phyloP scores from a whole-genome alignment of 306 rosid species.

The Prinsepia uniflora region DNA sequence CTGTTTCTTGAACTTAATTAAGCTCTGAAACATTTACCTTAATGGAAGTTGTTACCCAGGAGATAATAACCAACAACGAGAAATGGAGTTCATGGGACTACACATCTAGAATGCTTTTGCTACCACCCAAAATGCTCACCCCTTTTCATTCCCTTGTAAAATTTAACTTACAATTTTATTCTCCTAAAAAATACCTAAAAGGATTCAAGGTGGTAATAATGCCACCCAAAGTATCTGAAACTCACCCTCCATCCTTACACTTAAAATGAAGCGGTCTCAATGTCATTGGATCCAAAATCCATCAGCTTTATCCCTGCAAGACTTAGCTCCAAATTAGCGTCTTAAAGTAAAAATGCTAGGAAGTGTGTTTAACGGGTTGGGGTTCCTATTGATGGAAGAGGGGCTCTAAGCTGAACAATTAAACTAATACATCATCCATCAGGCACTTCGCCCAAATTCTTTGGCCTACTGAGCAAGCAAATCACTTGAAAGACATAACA shows the following conservation, averaged over 20 bases:
- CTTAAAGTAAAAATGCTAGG: too few species aligned
- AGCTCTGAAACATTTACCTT: not conserved
- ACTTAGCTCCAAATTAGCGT: too few species aligned
- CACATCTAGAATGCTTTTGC: not conserved
- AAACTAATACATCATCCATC: not conserved
- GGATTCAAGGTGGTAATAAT: not conserved
- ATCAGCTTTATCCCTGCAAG: not conserved
- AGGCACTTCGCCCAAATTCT: not conserved
- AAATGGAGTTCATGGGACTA: not conserved
- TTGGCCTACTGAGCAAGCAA: not conserved
- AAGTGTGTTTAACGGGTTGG: too few species aligned
- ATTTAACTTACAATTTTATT: not conserved
- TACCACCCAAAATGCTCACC: not conserved
- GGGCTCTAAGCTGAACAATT: not conserved
- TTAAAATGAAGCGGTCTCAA: too few species aligned
- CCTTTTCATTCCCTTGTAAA: not conserved
- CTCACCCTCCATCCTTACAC: not conserved
- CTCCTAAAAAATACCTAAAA: not conserved
- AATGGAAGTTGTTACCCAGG: not conserved
- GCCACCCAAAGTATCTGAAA: not conserved
- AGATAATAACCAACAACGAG: not conserved
- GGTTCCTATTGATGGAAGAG: too few species aligned
- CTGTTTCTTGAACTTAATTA: not conserved
- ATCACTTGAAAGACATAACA: not conserved
- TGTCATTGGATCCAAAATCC: not conserved